Evolutionary conservation across 768 basidiomycete species (phyloP), one percentile per base, ranked within the genome.

Genomic region (Auriscalpium vulgare): DNA sequence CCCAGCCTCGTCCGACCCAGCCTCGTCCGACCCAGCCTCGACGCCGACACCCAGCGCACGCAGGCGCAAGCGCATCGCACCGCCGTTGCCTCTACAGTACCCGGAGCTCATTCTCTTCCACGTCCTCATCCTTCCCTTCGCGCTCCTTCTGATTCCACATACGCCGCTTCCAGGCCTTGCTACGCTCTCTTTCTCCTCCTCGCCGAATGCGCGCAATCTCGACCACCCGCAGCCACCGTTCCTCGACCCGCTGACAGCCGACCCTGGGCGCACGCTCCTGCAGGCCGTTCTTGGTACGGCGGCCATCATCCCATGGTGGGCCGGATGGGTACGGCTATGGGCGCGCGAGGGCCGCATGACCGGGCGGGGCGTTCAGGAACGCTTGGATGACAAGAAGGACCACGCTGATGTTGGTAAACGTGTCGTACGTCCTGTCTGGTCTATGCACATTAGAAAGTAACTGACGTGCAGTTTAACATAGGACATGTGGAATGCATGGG

Each of bases 191-290:
- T 19, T 19, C 49, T 16, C 58, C 55, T 53, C 55, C 10, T 54
- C 54, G 11, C 45, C 56, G n/a, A 60, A 47, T 10, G 40, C 52
- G 29, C 55, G 55, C 37, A 59, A 63, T 4, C 50, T 56, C 7
- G 86, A 88, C 62, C 75, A 80, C 53, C 88, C 88, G 10, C 88
- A 91, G 63, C 81, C 83, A 57, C 78, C 78, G 2, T 88, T 90
- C 68, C 69, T 92, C 19, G 81, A 79, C 43, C 74, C 80, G 2
- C 67, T 93, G 58, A 91, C 91, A 0, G 63, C 71, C 2, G 78
- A 77, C 57, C 86, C 88, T 8, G 67, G 74, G 5, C 65, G 69
- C 38, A 89, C 88, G 0, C 67, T 88, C 53, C 56, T 71, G 5
- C 89, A 82, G 71, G 69, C 83, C 40, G 78, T 77, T 50, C 58